Evolutionary conservation across 768 basidiomycete genomes (phyloP), one percentile per base, ranked within the genome.

Genomic region (Phylloporus arenicola): DNA sequence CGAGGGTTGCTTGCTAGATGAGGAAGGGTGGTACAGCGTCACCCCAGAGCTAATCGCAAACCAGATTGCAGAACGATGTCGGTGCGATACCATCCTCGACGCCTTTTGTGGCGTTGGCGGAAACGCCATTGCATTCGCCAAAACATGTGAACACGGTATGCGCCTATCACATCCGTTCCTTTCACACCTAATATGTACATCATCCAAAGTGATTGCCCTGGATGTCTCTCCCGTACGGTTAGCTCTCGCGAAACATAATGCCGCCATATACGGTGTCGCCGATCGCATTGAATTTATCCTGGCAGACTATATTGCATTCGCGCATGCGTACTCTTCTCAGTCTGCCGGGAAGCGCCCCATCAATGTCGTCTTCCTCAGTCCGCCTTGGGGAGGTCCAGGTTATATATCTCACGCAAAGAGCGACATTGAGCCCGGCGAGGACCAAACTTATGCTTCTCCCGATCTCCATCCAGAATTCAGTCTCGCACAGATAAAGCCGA

Each of bases 51-150:
- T 76, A 34, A 82, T 99, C n/a, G 96, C 94, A 8, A 69, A 80
- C 52, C 93, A 92, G 64, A 97, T 97, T 40, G 95, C 96, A 0
- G 88, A 95, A 57, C 75, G 94, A 20, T 96, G 95, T 73, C 80
- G 87, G 8, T 91, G 86, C 55, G 82, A 82, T 53, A 85, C 84
- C 4, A 75, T 96, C 52, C 75, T 95, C 31, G 96, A 98, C 63
- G 91, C 93, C 0, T 99, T 98, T 65, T 97, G 94, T 62, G 96
- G 96, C 1, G 94, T 98, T 0, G 96, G 96, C 24, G 96, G 95
- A 14, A 99, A 99, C 61, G 82, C 95, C 1, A 98, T 99, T 50
- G 92, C 93, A 4, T 97, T 99, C 68, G 96, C 96, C 3, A 82
- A 86, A 65, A 96, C 93, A 3, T 99, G 96, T 70, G 88, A 95